These are phyloP conservation scores for Barnettozyma wickerhamii DNA, from an alignment of 805 yeast species.

Conservation along the genomic window DNA sequence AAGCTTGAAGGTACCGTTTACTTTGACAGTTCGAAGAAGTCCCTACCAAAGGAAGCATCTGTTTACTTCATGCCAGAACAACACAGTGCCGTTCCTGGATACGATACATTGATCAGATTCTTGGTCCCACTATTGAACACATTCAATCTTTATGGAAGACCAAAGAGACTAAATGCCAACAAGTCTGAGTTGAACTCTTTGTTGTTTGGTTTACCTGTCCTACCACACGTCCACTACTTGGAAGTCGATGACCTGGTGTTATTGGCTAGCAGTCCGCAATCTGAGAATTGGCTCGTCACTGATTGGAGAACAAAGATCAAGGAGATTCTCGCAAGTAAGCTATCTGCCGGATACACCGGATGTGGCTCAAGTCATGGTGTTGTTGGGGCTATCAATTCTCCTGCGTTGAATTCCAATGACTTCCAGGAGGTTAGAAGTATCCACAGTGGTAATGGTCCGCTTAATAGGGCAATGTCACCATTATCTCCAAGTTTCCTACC, in stretches of 20 bases:
- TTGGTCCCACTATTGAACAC: conserved; percentile 72
- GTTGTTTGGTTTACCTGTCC: conserved; percentile 77
- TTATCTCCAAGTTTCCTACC: conserved; percentile 34
- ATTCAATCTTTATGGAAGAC: conserved; percentile 79
- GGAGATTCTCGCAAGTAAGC: conserved; percentile 48
- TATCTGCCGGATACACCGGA: conserved; percentile 63
- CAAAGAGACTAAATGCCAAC: conserved; percentile 65
- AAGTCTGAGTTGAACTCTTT: conserved; percentile 59
- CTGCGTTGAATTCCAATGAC: conserved; percentile 36
- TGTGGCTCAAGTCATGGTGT: conserved; percentile 69
- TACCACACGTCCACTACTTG: conserved; percentile 72
- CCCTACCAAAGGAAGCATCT: conserved; percentile 49
- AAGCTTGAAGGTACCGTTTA: conserved; percentile 81
- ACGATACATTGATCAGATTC: conserved; percentile 80
- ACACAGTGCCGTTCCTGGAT: conserved; percentile 79
- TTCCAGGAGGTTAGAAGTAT: conserved; percentile 21
- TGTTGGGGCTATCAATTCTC: conserved; percentile 53
- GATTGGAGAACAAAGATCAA: conserved; percentile 60
- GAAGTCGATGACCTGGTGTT: conserved; percentile 55
- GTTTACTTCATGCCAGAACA: conserved; percentile 80
- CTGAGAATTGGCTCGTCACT: conserved; percentile 48
- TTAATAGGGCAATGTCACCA: conserved; percentile 28
- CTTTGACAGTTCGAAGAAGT: conserved; percentile 46
- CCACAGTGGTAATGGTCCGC: conserved; percentile 2
- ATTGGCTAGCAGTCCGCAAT: conserved; percentile 31